These are phyloP conservation scores for Backusella tuberculispora DNA, from an alignment of 192 early-diverging fungal species.

Conservation along the genomic window DNA sequence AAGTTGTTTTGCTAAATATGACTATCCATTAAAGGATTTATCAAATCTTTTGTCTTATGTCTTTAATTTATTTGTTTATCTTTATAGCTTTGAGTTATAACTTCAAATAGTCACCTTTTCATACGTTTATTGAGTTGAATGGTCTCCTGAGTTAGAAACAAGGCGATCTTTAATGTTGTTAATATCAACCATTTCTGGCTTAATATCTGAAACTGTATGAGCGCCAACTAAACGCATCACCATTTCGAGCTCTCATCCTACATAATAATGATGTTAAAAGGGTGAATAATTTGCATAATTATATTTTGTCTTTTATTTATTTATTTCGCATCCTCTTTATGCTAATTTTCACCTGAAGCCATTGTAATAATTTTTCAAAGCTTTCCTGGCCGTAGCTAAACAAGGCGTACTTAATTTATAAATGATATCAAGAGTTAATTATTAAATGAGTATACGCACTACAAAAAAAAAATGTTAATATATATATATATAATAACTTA, in stretches of 20 bases:
- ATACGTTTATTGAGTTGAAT: constrained; percentile 29
- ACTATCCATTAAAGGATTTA: too few species aligned
- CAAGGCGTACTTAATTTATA: constrained; percentile 58
- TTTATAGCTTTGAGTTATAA: constrained; percentile 32
- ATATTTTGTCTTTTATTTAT: not conserved
- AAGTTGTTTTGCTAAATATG: too few species aligned
- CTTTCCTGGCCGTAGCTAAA: constrained; percentile 82
- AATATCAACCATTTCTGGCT: constrained; percentile 49
- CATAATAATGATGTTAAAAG: not conserved
- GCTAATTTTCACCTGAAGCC: constrained; percentile 57
- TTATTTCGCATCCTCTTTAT: not conserved
- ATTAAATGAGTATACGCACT: not conserved
- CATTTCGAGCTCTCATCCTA: constrained; percentile 85
- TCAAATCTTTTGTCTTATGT: too few species aligned
- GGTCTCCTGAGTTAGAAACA: constrained; percentile 30
- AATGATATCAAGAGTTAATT: not conserved
- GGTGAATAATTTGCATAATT: not conserved
- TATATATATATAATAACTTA: constrained; percentile 28
- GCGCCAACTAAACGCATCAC: constrained; percentile 78
- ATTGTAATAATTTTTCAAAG: constrained; percentile 71
- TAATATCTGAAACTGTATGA: constrained; percentile 67
- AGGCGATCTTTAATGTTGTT: constrained; percentile 35
- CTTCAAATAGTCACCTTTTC: constrained; percentile 32
- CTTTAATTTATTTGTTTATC: not conserved
- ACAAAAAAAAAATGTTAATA: too few species aligned